These are phyloP conservation scores for Tripterygium wilfordii DNA, from an alignment of 177 flowering plant species.

Conservation along the genomic window DNA sequence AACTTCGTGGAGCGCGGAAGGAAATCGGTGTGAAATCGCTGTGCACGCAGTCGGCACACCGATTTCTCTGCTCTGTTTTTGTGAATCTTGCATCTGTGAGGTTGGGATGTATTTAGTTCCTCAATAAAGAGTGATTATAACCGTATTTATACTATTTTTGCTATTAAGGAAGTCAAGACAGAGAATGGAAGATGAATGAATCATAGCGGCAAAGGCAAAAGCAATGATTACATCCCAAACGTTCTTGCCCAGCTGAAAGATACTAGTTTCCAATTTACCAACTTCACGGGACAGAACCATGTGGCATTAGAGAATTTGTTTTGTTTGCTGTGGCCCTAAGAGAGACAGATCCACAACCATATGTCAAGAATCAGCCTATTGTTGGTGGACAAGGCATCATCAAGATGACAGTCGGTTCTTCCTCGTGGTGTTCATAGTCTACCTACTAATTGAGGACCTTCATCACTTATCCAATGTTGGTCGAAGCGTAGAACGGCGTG, in stretches of 20 bases:
- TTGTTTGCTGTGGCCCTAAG: slow-evolving; percentile 24
- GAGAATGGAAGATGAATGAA: too few relatives aligned
- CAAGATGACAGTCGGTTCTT: slow-evolving; percentile 26
- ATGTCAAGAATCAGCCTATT: not conserved
- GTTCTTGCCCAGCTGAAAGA: slow-evolving; percentile 42
- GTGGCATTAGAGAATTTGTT: slow-evolving; percentile 30
- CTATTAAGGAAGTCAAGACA: too few relatives aligned
- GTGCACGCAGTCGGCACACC: too few relatives aligned
- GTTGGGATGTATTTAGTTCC: too few relatives aligned
- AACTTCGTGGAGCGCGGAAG: too few relatives aligned
- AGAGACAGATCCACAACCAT: slow-evolving; percentile 13
- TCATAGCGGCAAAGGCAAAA: too few relatives aligned
- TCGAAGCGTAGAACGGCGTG: too few relatives aligned
- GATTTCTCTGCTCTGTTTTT: too few relatives aligned
- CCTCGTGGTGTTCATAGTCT: slow-evolving; percentile 36
- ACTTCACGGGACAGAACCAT: not conserved
- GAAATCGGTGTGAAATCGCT: too few relatives aligned
- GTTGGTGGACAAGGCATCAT: slow-evolving; percentile 7
- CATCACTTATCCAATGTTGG: slow-evolving; percentile 41
- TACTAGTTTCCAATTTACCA: slow-evolving; percentile 17
- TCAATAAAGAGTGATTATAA: slow-evolving; percentile 11
- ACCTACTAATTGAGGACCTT: slow-evolving; percentile 37
- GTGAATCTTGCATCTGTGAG: too few relatives aligned
- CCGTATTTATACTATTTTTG: slow-evolving; percentile 29
- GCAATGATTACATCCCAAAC: too few relatives aligned